Evolutionary conservation across 768 basidiomycete genomes (phyloP), one percentile per base, ranked within the genome.

Genomic region (Leccinum subgranulosum): DNA sequence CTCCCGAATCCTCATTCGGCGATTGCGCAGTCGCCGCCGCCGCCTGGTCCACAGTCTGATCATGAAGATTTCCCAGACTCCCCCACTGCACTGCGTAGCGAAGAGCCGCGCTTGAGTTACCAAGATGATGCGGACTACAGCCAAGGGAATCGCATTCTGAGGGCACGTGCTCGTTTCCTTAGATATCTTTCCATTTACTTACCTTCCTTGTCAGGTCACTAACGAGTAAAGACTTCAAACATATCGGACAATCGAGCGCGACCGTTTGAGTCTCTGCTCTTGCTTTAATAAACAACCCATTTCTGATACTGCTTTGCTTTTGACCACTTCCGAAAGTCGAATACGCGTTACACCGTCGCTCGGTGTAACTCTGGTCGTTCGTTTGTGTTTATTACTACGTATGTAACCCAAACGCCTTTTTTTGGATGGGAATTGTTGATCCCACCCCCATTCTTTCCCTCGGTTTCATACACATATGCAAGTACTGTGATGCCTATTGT

Each of bases 101-200:
- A 68, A 1, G 69, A 65, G 19, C 63, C 56, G 17, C 69, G 70
- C 7, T n/a, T 66, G 63, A 71, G 70, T 23, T 73, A 73, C 47
- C 65, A 66, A 49, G 70, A 73, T 9, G 60, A 71, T 43, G 4
- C 64, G 23, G 70, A 73, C 52, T 71, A 71, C 23, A 62, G 62
- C 6, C 70, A 73, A 4, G 60, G 66, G 10, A 58, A 55, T 31
- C 70, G 71, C 36, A 27, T 71, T 6, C 55, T 71, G 46, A 73
- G 70, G 60, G 70, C 65, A 49, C 28, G 70, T 71, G 31, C 11
- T 51, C 12, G 11, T 25, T 6, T 7, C n/a, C n/a, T 49, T 45
- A 8, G 3, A 17, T 10, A 6, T 25, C 25, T n/a, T 15, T 14
- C 11, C 7, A 8, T 46, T 66, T 6, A 63, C 4, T 10, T 33